Percentiles rank a stretch among this genome's conserved stretches.
phyloP scores from a whole-genome alignment of 352 stramenopile species.

The Elongisporangium anandrum region DNA sequence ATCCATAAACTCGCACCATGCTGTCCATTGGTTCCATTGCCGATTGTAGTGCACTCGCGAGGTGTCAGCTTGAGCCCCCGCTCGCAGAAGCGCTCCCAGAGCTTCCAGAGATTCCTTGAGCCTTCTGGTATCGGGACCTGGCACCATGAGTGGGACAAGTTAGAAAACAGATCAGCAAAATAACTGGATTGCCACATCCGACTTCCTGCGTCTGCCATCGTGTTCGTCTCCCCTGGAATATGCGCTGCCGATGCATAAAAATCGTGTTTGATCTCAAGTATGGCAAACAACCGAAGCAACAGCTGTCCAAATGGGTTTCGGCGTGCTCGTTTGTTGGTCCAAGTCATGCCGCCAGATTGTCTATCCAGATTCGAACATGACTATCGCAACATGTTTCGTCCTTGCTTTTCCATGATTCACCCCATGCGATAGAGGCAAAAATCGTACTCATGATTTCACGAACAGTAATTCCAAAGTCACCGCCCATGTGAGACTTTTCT shows the following conservation, averaged over 20 bases:
- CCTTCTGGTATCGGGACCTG: not conserved
- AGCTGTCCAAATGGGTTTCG: not conserved
- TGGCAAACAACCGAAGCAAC: not conserved
- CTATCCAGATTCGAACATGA: conserved; percentile 14
- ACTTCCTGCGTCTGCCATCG: conserved; percentile 1
- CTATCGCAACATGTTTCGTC: no score
- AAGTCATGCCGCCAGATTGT: conserved; percentile 6
- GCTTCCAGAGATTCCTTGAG: not conserved
- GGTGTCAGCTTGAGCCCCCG: not conserved
- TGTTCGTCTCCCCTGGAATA: not conserved
- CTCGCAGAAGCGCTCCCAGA: not conserved
- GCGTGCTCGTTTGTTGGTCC: not conserved
- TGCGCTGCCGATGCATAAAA: not conserved
- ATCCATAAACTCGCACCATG: conserved; percentile 2
- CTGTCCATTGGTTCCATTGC: not conserved
- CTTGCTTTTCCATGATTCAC: not conserved
- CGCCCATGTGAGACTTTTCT: not conserved
- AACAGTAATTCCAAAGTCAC: conserved; percentile 14
- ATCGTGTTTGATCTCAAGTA: not conserved
- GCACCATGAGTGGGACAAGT: conserved; percentile 1
- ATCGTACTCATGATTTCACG: conserved; percentile 10
- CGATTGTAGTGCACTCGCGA: not conserved
- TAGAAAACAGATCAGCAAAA: not conserved
- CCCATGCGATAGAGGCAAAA: conserved; percentile 7
- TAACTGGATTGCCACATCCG: conserved; percentile 1